Base-by-base conservation (phyloP, 345 rosid species). In the Erysimum cheiranthoides region DNA sequence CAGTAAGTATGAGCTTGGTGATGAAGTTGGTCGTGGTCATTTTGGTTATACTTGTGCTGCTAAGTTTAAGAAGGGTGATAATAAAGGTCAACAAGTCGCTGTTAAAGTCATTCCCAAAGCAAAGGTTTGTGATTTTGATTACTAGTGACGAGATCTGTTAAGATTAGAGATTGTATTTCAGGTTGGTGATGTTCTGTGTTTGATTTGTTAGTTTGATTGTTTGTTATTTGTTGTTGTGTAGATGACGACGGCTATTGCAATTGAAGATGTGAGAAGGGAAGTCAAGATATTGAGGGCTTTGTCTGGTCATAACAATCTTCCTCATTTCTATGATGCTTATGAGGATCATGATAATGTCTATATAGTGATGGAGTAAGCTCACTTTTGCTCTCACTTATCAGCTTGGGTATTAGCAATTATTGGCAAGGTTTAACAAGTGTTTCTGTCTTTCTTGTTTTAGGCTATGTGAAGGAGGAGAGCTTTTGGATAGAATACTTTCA, bases 251-350 rank as follows among this genome's bases (percentile, higher is more conserved):
- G 96, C 97, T 45, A 95, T 95, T 83, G 96, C 99, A 6, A 87
- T 95, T 76, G 98, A 95, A 80, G 97, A 95, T 85, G 99, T 95
- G 60, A 86, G 99, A 78, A 92, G 98, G 84, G 99, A 95, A 85
- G 99, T 92, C 60, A 95, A 87, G 76, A 87, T 95, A 73, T 71
- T 95, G 74, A 87, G 85, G 78, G 93, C 95, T 61, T 86, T 95
- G 87, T 79, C 91, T 46, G 98, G 99, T 75, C 97, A 95, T 81
- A 68, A 50, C 66, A 90, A 92, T 73, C 77, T 95, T 35, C 88
- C 92, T 38, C 88, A 89, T 63, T 92, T 95, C 83, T 92, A 90
- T 47, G 98, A 95, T 75, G 97, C 98, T 0, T 87, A 85, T 47
- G 99, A 95, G 78, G 99, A 95, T 75, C 84, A 80, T 35, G 97